Evolutionary conservation across 306 rosid genomes (phyloP), one percentile per base, ranked within the genome.

Genomic region (Ammopiptanthus mongolicus): DNA sequence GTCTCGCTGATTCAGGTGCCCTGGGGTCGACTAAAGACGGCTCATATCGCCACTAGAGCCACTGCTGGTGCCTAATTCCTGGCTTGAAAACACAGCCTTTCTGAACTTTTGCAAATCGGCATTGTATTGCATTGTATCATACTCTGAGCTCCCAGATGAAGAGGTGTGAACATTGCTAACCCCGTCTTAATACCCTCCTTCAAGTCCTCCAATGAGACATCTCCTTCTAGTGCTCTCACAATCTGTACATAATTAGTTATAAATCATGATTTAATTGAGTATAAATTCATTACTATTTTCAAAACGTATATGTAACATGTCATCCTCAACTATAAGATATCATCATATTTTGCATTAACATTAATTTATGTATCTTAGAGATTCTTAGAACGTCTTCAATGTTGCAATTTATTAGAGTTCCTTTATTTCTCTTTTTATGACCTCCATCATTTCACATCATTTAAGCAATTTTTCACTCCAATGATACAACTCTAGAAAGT

Each of bases 191-290:
- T 31, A 46, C 87, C 87, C 5, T 87, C 96, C 29, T 81, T 91
- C 65, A 94, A 78, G 71, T 94, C 97, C 6, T 91, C 97, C 15
- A 88, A 13, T 0, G 94, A 88, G 0, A 85, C 88, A 31, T 86
- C 93, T 42, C 96, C 98, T 79, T 91, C 98, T 51, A 94, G 33
- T 4, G 92, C 90, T 8, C 92, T 86, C 11, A 87, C 91, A 18
- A 93, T 91, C 97, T 93, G 70, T 31, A 55, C 14, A 65, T 29
- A 10, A 70, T 29, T 23, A 23, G 3, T 12, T 17, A 44, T 0
- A 17, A 25, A 2, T 29, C 21, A 59, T 31, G 4, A 11, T 42
- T 28, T 2, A 70, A 6, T n/a, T n/a, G 3, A 13, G 9, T 9
- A 42, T 5, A 13, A 39, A 47, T 44, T 39, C 61, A 58, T 58